A percentile compares a stretch with the other conserved stretches of the same genome.
phyloP scores from a whole-genome alignment of 768 basidiomycete genomes.

The Chalciporus chontae region DNA sequence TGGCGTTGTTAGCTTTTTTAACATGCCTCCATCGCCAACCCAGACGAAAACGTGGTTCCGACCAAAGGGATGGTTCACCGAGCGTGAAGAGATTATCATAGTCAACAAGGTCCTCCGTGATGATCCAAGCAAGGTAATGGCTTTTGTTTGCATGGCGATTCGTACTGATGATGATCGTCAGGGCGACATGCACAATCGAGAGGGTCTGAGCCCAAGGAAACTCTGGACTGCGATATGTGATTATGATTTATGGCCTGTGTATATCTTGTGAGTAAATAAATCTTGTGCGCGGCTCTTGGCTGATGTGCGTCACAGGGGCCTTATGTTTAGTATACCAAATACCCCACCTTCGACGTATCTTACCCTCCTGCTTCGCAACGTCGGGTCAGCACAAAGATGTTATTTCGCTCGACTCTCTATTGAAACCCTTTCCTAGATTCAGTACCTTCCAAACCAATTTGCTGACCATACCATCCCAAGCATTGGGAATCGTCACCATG shows the following conservation, averaged over 20 bases:
- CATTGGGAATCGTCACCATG: conserved; percentile 52
- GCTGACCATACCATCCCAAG: conserved; percentile 53
- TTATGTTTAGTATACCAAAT: conserved; percentile 51
- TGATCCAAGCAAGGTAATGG: too few relatives aligned
- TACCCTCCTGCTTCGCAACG: conserved; percentile 51
- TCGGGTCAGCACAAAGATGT: conserved; percentile 36
- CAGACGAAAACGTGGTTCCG: too few relatives aligned
- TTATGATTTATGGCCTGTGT: conserved; percentile 66
- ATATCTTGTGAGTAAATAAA: conserved; percentile 38
- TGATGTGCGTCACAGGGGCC: conserved; percentile 32
- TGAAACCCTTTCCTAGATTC: conserved; percentile 37
- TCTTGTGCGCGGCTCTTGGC: background rate
- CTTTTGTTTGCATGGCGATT: too few relatives aligned
- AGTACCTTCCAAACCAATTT: conserved; percentile 58
- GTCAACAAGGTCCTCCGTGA: too few relatives aligned
- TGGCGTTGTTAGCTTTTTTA: too few relatives aligned
- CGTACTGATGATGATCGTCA: background rate
- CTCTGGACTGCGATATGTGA: conserved; percentile 56
- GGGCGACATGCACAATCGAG: conserved; percentile 66
- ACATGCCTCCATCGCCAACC: too few relatives aligned
- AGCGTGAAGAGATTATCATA: too few relatives aligned
- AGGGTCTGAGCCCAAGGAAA: conserved; percentile 47
- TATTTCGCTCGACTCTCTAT: background rate
- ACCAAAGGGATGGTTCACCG: too few relatives aligned
- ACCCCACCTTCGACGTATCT: conserved; percentile 52